Conservation (phyloP, 2,329 filamentous ascomycete genomes). For the Claviceps purpurea region DNA sequence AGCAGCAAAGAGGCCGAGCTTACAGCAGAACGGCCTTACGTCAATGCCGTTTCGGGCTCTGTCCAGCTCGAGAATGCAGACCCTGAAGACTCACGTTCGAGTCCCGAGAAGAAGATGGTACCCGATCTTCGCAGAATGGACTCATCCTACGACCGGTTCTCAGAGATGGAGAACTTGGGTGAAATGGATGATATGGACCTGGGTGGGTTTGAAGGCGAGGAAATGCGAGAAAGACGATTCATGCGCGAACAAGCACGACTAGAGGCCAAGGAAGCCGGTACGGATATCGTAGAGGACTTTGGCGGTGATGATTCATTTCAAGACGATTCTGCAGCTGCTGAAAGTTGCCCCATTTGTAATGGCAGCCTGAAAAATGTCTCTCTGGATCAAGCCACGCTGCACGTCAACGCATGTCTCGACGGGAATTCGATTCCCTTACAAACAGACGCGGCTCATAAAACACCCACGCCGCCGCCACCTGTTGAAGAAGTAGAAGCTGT, state of each 20-base stretch:
- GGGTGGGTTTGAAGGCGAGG: conserved; percentile 44
- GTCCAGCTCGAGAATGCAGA: background rate
- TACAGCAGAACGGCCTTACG: too few relatives aligned
- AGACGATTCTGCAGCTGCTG: conserved; percentile 16
- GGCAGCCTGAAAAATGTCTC: conserved; percentile 45
- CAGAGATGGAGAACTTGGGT: conserved; percentile 20
- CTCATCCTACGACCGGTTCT: conserved; percentile 20
- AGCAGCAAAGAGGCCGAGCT: too few relatives aligned
- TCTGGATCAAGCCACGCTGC: conserved; percentile 57
- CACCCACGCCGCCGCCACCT: conserved; percentile 1
- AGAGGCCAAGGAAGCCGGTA: conserved; percentile 43
- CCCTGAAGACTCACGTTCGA: conserved; percentile 6
- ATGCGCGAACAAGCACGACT: conserved; percentile 64
- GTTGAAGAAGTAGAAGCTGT: conserved; percentile 20
- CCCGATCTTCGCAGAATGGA: conserved; percentile 12
- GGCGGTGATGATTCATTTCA: conserved; percentile 18
- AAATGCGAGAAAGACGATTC: conserved; percentile 51
- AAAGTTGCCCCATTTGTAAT: conserved; percentile 66
- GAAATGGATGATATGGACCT: conserved; percentile 45
- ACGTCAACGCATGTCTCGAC: conserved; percentile 90
- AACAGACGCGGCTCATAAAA: conserved; percentile 16
- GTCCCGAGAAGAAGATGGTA: conserved; percentile 9
- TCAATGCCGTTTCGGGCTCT: too few relatives aligned
- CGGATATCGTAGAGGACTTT: conserved; percentile 23
- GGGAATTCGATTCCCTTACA: conserved; percentile 54